A percentile compares a stretch with the other conserved stretches of the same genome.
phyloP scores from a whole-genome alignment of 345 rosid genomes.

The Sisymbrium irio region DNA sequence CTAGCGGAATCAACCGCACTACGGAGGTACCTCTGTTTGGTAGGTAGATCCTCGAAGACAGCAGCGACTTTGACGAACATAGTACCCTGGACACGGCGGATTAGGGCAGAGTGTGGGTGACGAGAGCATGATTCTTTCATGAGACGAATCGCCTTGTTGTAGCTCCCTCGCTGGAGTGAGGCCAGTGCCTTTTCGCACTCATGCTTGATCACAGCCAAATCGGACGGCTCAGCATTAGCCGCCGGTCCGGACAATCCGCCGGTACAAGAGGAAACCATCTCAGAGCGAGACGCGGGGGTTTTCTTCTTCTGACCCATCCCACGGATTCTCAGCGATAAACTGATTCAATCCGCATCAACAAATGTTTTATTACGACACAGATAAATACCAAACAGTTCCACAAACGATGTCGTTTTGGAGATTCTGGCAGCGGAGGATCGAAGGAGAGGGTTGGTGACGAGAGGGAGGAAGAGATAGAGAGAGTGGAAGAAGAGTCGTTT shows the following conservation, averaged over 20 bases:
- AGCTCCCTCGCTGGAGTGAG: conserved; percentile 80
- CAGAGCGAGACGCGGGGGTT: conserved; percentile 48
- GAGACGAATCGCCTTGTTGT: conserved; percentile 75
- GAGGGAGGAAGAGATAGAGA: not conserved
- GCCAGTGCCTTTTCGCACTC: conserved; percentile 88
- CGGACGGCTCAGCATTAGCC: conserved; percentile 34
- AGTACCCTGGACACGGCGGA: conserved; percentile 79
- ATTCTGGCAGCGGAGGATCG: conserved; percentile 28
- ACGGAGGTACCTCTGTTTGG: conserved; percentile 67
- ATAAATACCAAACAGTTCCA: too few species aligned
- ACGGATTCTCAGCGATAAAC: too few species aligned
- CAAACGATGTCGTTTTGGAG: conserved; percentile 9
- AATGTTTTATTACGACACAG: too few species aligned
- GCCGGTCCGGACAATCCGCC: conserved; percentile 10
- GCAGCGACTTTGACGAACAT: conserved; percentile 69
- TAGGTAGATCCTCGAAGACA: conserved; percentile 63
- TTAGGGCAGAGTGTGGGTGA: conserved; percentile 60
- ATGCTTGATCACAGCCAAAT: conserved; percentile 43
- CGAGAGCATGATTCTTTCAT: conserved; percentile 70
- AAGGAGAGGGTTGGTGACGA: conserved; percentile 36
- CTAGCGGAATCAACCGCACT: conserved; percentile 71
- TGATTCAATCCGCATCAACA: too few species aligned
- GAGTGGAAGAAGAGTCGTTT: conserved; percentile 22
- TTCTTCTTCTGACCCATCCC: conserved; percentile 93
- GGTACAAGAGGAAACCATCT: conserved; percentile 1